Evolutionary conservation across 139 green algal species (phyloP).

Genomic region (Ulvella scutata): DNA sequence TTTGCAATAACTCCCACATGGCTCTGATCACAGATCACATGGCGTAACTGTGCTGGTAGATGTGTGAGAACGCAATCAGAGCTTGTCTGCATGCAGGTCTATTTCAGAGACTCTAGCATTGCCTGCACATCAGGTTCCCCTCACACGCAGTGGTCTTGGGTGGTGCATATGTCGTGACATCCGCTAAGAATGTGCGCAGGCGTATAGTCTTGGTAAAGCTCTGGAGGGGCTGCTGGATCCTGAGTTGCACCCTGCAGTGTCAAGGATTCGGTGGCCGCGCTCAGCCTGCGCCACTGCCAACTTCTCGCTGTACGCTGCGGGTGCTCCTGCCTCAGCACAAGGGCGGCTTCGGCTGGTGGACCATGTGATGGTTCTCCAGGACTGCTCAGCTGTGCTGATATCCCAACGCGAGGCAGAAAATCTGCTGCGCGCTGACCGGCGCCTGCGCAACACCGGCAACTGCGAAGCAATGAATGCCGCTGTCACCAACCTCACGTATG

Average conservation of each 20-base stretch:
- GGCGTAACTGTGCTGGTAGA: no score
- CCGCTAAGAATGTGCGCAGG: not conserved
- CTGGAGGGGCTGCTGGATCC: not conserved
- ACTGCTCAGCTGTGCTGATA: not conserved
- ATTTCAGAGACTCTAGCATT: no score
- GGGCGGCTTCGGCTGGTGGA: not conserved
- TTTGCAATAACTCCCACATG: no score
- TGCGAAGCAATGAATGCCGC: not conserved
- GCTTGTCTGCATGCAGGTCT: no score
- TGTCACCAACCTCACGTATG: not conserved
- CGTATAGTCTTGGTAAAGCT: not conserved
- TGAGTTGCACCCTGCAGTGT: not conserved
- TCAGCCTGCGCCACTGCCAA: not conserved
- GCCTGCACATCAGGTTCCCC: not conserved
- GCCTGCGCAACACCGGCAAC: not conserved
- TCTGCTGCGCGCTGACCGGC: not conserved
- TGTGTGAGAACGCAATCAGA: no score
- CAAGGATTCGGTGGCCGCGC: not conserved
- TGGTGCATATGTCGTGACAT: no score
- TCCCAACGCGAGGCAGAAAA: not conserved
- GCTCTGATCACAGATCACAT: no score
- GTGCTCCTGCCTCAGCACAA: not conserved
- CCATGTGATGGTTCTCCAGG: not conserved
- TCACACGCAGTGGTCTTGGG: slow-evolving; percentile 19
- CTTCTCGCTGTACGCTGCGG: not conserved